These are phyloP conservation scores for Cladophialophora yegresii DNA, from an alignment of 2,329 filamentous ascomycete genomes.

Conservation along the genomic window DNA sequence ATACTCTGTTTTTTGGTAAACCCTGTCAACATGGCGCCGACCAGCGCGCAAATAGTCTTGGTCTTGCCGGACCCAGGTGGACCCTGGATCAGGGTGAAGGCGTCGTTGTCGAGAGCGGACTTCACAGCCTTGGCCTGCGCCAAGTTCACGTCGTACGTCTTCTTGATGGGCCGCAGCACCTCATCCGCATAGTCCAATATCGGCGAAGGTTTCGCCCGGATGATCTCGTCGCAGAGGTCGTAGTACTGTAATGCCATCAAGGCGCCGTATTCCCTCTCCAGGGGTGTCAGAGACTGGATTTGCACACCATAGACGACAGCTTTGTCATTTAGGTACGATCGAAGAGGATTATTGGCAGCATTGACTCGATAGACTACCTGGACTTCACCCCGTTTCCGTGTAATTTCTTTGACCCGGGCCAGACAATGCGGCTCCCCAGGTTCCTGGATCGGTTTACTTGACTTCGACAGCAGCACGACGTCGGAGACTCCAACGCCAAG, in stretches of 20 bases:
- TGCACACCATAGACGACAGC: constrained; percentile 73
- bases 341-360: constrained; percentile 64
- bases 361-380: constrained; percentile 81
- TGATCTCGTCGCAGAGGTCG: constrained; percentile 89
- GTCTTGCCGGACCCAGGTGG: constrained; percentile 97
- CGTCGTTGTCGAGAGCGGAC: constrained; percentile 91
- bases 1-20: constrained; percentile 52
- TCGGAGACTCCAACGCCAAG: constrained; percentile 78
- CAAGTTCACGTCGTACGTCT: constrained; percentile 79
- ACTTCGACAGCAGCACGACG: constrained; percentile 80
- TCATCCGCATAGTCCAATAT: constrained; percentile 78
- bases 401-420: constrained; percentile 77
- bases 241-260: constrained; percentile 91
- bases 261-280: constrained; percentile 93
- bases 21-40: constrained; percentile 77
- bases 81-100: constrained; percentile 93
- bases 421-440: constrained; percentile 74
- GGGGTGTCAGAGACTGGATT: constrained; percentile 87
- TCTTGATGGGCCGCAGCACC: constrained; percentile 67
- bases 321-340: constrained; percentile 68
- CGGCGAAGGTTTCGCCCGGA: constrained; percentile 85
- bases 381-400: constrained; percentile 74
- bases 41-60: constrained; percentile 95
- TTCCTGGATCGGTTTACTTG: constrained; percentile 67
- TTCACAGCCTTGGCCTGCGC: constrained; percentile 91